Evolutionary conservation across 306 rosid genomes (phyloP).

Genomic region (Cicer pinnatifidum): DNA sequence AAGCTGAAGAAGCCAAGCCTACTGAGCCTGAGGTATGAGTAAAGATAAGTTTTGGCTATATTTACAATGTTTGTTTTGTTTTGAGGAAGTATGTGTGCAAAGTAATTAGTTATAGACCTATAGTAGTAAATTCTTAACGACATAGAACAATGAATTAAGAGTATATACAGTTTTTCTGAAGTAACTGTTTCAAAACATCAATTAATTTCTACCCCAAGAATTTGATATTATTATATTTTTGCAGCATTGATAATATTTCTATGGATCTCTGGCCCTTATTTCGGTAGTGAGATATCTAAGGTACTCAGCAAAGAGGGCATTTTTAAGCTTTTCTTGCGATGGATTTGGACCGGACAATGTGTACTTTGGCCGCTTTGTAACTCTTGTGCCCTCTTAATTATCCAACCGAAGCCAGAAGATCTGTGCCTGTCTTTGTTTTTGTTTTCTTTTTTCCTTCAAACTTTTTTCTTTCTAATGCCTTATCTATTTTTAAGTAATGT

Average conservation of each 20-base stretch:
- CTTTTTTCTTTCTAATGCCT: constrained; percentile 27
- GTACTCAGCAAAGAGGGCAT: constrained; percentile 45
- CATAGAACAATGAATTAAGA: background rate
- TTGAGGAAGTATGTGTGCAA: background rate
- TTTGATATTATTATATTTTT: constrained; percentile 37
- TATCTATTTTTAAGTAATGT: constrained; percentile 45
- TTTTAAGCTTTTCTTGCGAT: constrained; percentile 53
- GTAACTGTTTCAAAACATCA: constrained; percentile 10
- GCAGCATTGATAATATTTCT: constrained; percentile 59
- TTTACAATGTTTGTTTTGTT: constrained; percentile 9
- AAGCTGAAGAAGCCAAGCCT: constrained; percentile 78
- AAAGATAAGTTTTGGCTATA: constrained; percentile 28
- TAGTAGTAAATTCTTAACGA: background rate
- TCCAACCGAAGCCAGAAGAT: constrained; percentile 53
- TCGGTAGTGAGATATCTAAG: constrained; percentile 47
- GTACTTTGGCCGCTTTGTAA: constrained; percentile 43
- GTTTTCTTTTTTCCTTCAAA: constrained; percentile 24
- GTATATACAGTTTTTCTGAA: constrained; percentile 8
- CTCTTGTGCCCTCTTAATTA: constrained; percentile 49
- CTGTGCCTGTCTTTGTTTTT: constrained; percentile 36
- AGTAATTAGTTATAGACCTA: constrained; percentile 5
- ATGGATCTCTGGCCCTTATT: constrained; percentile 48
- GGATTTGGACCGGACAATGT: constrained; percentile 46
- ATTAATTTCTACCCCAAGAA: background rate
- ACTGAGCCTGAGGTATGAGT: constrained; percentile 63